These are phyloP conservation scores for Ophiocordyceps camponoti-leonardi DNA, from an alignment of 2,329 filamentous ascomycete genomes.

Conservation along the genomic window DNA sequence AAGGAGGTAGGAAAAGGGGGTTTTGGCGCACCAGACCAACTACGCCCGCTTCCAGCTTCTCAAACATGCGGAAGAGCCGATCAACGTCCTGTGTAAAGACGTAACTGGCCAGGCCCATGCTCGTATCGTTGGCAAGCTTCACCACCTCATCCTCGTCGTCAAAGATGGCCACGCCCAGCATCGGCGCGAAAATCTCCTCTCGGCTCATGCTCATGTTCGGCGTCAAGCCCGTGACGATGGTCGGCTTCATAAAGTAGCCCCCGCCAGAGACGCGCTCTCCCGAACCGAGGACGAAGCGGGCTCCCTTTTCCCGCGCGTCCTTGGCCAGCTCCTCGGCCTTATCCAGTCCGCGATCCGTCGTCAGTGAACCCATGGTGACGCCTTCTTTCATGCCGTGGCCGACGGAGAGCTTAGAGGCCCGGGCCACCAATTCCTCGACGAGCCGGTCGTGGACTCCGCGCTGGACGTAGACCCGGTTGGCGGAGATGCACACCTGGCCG, in stretches of 20 bases:
- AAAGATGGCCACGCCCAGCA: conserved; percentile 52
- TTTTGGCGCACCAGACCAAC: conserved; percentile 15
- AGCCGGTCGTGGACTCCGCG: conserved; percentile 44
- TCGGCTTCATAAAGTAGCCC: conserved; percentile 51
- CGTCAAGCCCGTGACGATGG: conserved; percentile 49
- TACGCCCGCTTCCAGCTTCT: conserved; percentile 28
- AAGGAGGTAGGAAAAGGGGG: not conserved
- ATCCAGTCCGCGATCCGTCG: conserved; percentile 14
- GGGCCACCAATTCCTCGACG: conserved; percentile 32
- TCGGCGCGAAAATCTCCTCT: conserved; percentile 58
- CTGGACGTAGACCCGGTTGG: conserved; percentile 44
- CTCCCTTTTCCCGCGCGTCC: conserved; percentile 45
- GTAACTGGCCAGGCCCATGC: conserved; percentile 56
- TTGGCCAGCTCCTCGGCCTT: conserved; percentile 31
- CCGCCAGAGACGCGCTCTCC: conserved; percentile 30
- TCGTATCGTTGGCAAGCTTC: conserved; percentile 43
- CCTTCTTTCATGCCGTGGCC: conserved; percentile 37
- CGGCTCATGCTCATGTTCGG: conserved; percentile 46
- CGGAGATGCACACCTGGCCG: conserved; percentile 55
- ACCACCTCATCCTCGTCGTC: conserved; percentile 54
- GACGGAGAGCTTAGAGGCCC: conserved; percentile 35
- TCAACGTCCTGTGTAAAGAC: conserved; percentile 40
- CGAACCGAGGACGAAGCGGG: conserved; percentile 35
- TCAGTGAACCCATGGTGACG: conserved; percentile 18
- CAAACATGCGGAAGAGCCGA: conserved; percentile 23